phyloP scores from a whole-genome alignment of 371 early-diverging fungal species.

The Coelomomyces lativittatus region DNA sequence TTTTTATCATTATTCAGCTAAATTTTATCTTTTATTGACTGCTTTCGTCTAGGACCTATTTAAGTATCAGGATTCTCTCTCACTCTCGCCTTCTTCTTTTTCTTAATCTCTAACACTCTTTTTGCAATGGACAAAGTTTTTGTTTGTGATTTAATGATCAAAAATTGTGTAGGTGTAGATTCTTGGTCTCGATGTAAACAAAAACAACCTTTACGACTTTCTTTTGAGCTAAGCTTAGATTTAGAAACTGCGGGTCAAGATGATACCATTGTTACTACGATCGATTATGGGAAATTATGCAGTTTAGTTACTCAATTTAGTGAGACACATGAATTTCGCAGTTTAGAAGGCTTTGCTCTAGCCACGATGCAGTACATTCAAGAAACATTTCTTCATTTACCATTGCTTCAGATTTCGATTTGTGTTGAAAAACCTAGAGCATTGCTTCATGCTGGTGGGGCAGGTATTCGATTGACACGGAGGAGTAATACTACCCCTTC shows the following conservation, averaged over 20 bases:
- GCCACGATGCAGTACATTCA: conserved; percentile 37
- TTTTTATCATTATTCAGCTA: no score
- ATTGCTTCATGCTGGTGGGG: conserved; percentile 70
- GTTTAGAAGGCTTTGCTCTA: conserved; percentile 53
- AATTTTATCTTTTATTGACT: no score
- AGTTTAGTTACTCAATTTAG: conserved; percentile 56
- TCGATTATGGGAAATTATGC: conserved; percentile 65
- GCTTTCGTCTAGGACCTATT: no score
- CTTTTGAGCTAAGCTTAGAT: conserved; percentile 38
- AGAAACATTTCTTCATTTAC: conserved; percentile 25
- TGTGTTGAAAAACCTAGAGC: conserved; percentile 72
- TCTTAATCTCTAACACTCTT: no score
- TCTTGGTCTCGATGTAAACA: conserved; percentile 70
- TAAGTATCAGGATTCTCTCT: no score
- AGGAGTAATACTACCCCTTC: neutral
- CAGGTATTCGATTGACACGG: conserved; percentile 46
- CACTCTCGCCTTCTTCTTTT: no score
- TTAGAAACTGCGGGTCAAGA: conserved; percentile 54
- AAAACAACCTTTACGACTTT: conserved; percentile 60
- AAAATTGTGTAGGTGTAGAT: conserved; percentile 75
- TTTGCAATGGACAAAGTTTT: conserved; percentile 51
- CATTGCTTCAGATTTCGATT: conserved; percentile 28
- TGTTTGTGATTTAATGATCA: conserved; percentile 59
- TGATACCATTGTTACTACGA: conserved; percentile 55
- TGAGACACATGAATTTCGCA: conserved; percentile 46